Evolutionary conservation across 331 rosid genomes (phyloP), one percentile per base, ranked within the genome.

Genomic region (Erythrophleum ivorense): DNA sequence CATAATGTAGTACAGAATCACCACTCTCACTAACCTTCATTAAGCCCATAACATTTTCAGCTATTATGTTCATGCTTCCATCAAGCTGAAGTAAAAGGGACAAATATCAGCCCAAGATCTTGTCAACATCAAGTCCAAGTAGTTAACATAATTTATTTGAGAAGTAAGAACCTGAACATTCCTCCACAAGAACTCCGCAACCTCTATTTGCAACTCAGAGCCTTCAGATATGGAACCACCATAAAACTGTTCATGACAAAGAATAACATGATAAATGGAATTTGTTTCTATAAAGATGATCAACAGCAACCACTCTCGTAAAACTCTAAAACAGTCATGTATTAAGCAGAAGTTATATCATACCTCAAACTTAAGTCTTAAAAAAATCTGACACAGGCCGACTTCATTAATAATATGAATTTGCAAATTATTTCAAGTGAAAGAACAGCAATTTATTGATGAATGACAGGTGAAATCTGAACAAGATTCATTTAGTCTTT

Each of bases 121-220:
- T 78, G 40, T 73, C 79, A 75, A 84, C 78, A 41, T 52, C 82
- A 70, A 48, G 72, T 18, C 75, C 69, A 50, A 16, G 64, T 63
- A 75, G 71, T 78, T 60, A 14, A 73, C 33, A 78, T 46, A 64
- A 58, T 76, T 48, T 53, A 72, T 59, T 72, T 63, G 70, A 83
- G 76, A 63, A 79, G 80, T 67, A 78, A 68, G 53, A 84, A 95
- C 99, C 97, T 93, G 92, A 84, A 96, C 95, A 88, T 92, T 91
- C 85, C 88, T 91, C 98, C 98, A 96, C 67, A 89, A 80, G 83
- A 96, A 92, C 88, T 96, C 99, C 15, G 97, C 90, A 71, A 94
- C 95, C 86, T 96, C 98, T 79, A 96, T 77, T 87, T 96, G 95
- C 86, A 96, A 84, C 86, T 96, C 98, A 48, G 98, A 96, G 60